Base-by-base conservation (phyloP, 2,329 filamentous ascomycete species). In the Xylariaceae sp. region DNA sequence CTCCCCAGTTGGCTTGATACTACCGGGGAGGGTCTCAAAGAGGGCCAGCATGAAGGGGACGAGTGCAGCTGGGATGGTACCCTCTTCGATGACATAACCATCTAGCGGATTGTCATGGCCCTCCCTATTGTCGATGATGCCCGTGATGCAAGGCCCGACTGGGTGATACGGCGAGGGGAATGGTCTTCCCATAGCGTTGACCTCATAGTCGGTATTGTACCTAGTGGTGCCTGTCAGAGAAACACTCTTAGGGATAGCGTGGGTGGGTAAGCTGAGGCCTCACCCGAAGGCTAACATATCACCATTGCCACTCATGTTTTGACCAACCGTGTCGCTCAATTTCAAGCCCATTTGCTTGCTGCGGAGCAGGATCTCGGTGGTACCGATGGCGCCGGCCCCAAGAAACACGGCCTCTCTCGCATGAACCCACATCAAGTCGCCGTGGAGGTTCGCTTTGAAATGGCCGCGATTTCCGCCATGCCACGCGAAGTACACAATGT, bases 401-500 rank as follows among this genome's bases (percentile, higher is more conserved):
- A 85, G 67, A 52, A 85, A 83, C 5, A 82, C 77, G 16, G 77
- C 73, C 48, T 80, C 71, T 54, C 70, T 76, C 2, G 80, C 79
- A 43, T 79, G 70, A 36, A 84, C 78, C 78, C 78, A 83, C 71
- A 82, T 77, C 2, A 83, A 63, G 41, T 81, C 74, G 16, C 69
- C 70, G 33, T 76, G 67, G 13, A 81, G 63, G 43, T 74, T 68
- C 5, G 68, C 64, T 51, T 64, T 64, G 58, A 78, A 82, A 46
- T 66, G 63, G 15, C 67, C 69, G n/a, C 78, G 67, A 35, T 74
- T 73, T 27, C 69, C 65, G 3, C 75, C 75, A 51, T 81, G 75
- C 77, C 77, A 82, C 9, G 76, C 71, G 53, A 79, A 83, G 59
- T 73, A 81, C 18, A 84, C 62, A 14, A 80, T 64, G 54, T 82